These are phyloP conservation scores for Pichia sp. DNA, from an alignment of 1,139 yeast genomes.

Conservation along the genomic window DNA sequence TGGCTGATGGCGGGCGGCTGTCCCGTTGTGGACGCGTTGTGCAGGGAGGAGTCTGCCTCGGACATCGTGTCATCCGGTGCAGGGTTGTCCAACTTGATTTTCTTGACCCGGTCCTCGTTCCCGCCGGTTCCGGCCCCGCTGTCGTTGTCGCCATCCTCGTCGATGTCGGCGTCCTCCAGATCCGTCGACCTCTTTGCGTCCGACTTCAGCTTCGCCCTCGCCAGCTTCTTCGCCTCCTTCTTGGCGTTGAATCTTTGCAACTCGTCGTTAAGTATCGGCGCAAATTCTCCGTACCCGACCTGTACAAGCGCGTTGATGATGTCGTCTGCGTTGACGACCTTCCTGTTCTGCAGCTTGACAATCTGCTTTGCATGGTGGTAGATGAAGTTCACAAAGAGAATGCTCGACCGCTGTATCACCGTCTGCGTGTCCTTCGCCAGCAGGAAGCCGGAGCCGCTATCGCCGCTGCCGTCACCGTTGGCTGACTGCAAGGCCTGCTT, in stretches of 20 bases:
- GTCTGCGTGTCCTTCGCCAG: slow-evolving; percentile 61
- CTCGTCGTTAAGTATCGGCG: slow-evolving; percentile 50
- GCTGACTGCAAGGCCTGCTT: slow-evolving; percentile 36
- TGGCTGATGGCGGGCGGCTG: too few relatives aligned
- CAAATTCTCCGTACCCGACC: slow-evolving; percentile 51
- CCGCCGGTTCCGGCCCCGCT: background rate
- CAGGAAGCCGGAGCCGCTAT: slow-evolving; percentile 21
- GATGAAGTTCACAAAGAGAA: slow-evolving; percentile 66
- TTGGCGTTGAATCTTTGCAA: slow-evolving; percentile 42
- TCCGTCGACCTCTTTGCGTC: background rate
- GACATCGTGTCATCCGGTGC: slow-evolving; percentile 1
- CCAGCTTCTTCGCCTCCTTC: slow-evolving; percentile 38
- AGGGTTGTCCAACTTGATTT: background rate
- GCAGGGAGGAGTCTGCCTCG: background rate
- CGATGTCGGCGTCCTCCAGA: slow-evolving; percentile 8
- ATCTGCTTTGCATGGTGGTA: slow-evolving; percentile 57
- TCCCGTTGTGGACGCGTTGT: background rate
- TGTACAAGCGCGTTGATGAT: slow-evolving; percentile 53
- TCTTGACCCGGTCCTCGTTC: background rate
- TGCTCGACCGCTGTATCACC: slow-evolving; percentile 67
- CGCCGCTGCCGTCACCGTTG: slow-evolving; percentile 11
- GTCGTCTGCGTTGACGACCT: slow-evolving; percentile 64
- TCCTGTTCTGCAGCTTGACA: slow-evolving; percentile 50
- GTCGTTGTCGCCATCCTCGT: background rate
- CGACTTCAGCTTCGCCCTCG: slow-evolving; percentile 23